Evolutionary conservation across 2,329 filamentous ascomycete species (phyloP).

Genomic region (Aspergillus carbonarius): DNA sequence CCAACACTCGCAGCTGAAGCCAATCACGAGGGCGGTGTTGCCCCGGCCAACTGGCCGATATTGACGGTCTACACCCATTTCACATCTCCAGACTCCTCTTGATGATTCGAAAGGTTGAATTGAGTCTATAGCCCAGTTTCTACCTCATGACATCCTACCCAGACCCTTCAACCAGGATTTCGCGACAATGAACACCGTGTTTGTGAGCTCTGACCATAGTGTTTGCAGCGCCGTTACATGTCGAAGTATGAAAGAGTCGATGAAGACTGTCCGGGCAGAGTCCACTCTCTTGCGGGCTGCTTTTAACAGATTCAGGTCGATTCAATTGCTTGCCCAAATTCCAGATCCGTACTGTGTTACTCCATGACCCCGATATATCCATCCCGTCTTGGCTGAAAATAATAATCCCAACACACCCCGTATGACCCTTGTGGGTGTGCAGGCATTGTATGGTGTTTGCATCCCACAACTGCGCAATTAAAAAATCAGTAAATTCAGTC

Average conservation of each 20-base stretch:
- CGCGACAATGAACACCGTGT: too few relatives aligned
- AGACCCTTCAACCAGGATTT: too few relatives aligned
- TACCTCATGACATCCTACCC: too few relatives aligned
- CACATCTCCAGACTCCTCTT: too few relatives aligned
- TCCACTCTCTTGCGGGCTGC: too few relatives aligned
- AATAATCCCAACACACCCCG: slow-evolving; percentile 16
- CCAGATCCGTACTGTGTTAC: slow-evolving; percentile 28
- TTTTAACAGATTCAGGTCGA: not conserved
- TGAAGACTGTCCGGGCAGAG: too few relatives aligned
- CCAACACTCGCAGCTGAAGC: not conserved
- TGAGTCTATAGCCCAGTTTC: too few relatives aligned
- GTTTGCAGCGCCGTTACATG: too few relatives aligned
- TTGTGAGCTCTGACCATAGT: too few relatives aligned
- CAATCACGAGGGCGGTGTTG: slow-evolving; percentile 7
- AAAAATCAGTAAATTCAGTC: slow-evolving; percentile 11
- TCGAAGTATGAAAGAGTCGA: too few relatives aligned
- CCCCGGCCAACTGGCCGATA: not conserved
- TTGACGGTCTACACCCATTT: too few relatives aligned
- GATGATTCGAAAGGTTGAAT: too few relatives aligned
- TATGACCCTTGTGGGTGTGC: slow-evolving; percentile 23
- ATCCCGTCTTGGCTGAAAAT: slow-evolving; percentile 28
- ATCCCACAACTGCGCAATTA: slow-evolving; percentile 16
- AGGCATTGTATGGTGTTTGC: not conserved
- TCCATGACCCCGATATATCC: slow-evolving; percentile 26
- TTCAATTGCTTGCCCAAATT: slow-evolving; percentile 6